A percentile compares a stretch with the other conserved stretches of the same genome.
Evolutionary conservation across 2,329 filamentous ascomycete genomes (phyloP).

Genomic region (Tolypocladium ophioglossoides): DNA sequence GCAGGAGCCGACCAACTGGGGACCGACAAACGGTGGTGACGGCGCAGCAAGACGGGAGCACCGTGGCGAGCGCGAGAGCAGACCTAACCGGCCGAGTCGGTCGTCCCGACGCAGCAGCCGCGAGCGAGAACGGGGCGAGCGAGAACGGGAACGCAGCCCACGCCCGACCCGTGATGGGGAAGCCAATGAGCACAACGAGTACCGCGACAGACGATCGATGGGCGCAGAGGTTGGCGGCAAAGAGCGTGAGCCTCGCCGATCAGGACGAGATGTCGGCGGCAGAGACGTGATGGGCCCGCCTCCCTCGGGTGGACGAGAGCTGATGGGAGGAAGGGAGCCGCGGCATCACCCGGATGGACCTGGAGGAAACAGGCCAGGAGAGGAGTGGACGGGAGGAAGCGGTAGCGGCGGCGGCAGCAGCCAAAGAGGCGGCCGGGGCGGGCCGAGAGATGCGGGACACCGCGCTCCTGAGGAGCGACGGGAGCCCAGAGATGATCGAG

Average conservation of each 20-base stretch:
- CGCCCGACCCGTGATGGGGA: constrained; percentile 29
- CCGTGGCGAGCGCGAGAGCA: constrained; percentile 30
- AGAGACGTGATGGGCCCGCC: constrained; percentile 21
- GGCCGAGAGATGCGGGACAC: constrained; percentile 19
- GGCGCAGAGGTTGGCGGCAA: constrained; percentile 16
- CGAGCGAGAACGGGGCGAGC: constrained; percentile 40
- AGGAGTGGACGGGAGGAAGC: constrained; percentile 8
- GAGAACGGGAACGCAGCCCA: constrained; percentile 36
- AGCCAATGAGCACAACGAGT: constrained; percentile 32
- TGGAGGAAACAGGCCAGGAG: constrained; percentile 6
- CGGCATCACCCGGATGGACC: constrained; percentile 19
- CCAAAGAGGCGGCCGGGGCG: constrained; percentile 23
- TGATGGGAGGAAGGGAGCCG: constrained; percentile 18
- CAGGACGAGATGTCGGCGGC: constrained; percentile 12
- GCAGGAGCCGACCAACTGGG: constrained; percentile 21
- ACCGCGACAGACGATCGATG: constrained; percentile 31
- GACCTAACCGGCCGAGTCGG: constrained; percentile 28
- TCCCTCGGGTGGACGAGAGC: constrained; percentile 18
- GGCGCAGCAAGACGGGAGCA: constrained; percentile 21
- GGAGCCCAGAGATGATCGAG: constrained; percentile 24
- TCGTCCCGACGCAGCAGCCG: constrained; percentile 38
- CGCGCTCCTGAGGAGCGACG: constrained; percentile 21
- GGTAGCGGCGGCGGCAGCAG: constrained; percentile 17
- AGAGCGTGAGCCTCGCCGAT: constrained; percentile 23
- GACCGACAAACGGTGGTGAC: constrained; percentile 20